These are phyloP conservation scores for Sporisorium sorghi DNA, from an alignment of 1,284 basidiomycete genomes.

Conservation along the genomic window DNA sequence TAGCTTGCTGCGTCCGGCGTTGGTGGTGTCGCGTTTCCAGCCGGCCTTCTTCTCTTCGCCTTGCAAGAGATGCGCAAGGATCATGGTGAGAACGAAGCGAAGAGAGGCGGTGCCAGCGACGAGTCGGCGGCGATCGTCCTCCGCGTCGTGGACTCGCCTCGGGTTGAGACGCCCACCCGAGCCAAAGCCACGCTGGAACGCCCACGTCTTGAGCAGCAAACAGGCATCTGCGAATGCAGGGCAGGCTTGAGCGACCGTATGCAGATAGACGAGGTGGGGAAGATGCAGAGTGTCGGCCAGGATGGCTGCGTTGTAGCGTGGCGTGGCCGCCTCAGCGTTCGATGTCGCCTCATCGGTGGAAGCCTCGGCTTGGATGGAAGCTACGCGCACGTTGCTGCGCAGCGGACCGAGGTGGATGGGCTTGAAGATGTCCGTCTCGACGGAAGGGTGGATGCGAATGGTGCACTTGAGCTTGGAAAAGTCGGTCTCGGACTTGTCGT, in stretches of 20 bases:
- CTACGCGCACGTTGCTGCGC: constrained; percentile 71
- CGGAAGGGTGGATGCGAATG: constrained; percentile 80
- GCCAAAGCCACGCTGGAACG: constrained; percentile 83
- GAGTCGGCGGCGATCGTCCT: constrained; percentile 36
- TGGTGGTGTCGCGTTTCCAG: constrained; percentile 37
- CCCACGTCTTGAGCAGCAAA: constrained; percentile 87
- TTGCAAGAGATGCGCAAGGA: constrained; percentile 68
- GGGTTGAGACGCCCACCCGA: constrained; percentile 69
- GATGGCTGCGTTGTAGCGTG: constrained; percentile 83
- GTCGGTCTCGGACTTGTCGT: constrained; percentile 74
- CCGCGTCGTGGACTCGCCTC: constrained; percentile 9
- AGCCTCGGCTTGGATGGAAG: constrained; percentile 16
- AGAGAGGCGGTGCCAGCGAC: constrained; percentile 73
- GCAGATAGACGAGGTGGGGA: constrained; percentile 77
- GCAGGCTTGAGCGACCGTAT: constrained; percentile 76
- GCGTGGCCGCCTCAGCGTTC: constrained; percentile 72
- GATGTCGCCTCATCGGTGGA: constrained; percentile 6
- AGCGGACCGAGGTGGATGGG: constrained; percentile 79
- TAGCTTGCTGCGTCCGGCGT: constrained; percentile 72
- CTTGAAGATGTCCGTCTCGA: constrained; percentile 76
- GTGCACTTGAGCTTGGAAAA: constrained; percentile 79
- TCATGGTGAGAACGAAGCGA: constrained; percentile 74
- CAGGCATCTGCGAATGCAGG: constrained; percentile 81
- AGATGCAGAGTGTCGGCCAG: constrained; percentile 78
- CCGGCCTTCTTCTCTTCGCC: constrained; percentile 67